These are phyloP conservation scores for Salmacisia buchloeana DNA, from an alignment of 1,284 basidiomycete species.

Conservation along the genomic window DNA sequence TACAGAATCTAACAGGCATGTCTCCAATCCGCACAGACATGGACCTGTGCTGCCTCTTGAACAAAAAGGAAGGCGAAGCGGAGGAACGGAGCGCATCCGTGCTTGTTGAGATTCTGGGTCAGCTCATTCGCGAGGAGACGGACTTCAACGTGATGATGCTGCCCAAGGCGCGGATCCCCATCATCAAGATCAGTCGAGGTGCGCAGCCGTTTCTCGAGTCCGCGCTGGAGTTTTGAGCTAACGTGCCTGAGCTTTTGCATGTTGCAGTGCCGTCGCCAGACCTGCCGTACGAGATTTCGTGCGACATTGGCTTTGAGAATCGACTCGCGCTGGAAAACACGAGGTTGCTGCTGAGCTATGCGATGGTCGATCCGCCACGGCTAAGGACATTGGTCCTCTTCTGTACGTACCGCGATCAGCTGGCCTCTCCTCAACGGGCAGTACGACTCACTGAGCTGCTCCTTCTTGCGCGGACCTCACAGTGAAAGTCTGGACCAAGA, in stretches of 20 bases:
- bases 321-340: conserved; percentile 94
- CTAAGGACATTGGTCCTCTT: conserved; percentile 92
- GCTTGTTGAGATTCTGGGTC: conserved; percentile 87
- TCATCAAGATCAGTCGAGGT: conserved; percentile 86
- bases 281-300: conserved; percentile 66
- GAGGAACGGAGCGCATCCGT: conserved; percentile 61
- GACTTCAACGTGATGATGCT: conserved; percentile 95
- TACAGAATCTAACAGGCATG: no score
- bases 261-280: conserved; percentile 68
- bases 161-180: conserved; percentile 94
- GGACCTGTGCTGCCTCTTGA: conserved; percentile 94
- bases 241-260: background rate
- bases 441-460: background rate
- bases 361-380: conserved; percentile 89
- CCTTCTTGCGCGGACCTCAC: background rate
- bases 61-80: conserved; percentile 20
- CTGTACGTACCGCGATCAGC: conserved; percentile 33
- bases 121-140: conserved; percentile 88
- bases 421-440: background rate
- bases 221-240: no score
- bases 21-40: conserved; percentile 63
- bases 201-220: background rate
- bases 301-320: conserved; percentile 98
- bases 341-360: conserved; percentile 88
- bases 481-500: conserved; percentile 96